A percentile compares a stretch with the other conserved stretches of the same genome.
These are phyloP conservation scores for Amaranthus tricolor DNA, from an alignment of 179 eudicot genomes.

Conservation along the genomic window DNA sequence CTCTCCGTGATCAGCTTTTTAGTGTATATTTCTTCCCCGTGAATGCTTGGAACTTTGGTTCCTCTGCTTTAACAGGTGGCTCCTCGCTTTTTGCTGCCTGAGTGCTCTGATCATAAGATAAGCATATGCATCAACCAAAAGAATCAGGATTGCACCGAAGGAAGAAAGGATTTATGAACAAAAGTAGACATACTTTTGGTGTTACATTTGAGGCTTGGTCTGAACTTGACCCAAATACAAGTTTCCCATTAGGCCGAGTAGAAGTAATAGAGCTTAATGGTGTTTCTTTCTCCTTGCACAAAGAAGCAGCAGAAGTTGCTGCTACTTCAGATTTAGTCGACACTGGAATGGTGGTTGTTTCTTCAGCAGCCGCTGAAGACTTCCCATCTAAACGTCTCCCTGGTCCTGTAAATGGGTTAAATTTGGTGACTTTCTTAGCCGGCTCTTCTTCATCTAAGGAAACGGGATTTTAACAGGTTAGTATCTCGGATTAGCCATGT, in stretches of 20 bases:
- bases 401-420: slow-evolving; percentile 36
- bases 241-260: slow-evolving; percentile 26
- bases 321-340: slow-evolving; percentile 21
- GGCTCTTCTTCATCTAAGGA: slow-evolving; percentile 31
- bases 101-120: slow-evolving; percentile 17
- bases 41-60: slow-evolving; percentile 40
- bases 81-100: slow-evolving; percentile 19
- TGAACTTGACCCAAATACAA: slow-evolving; percentile 34
- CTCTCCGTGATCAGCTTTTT: slow-evolving; percentile 19
- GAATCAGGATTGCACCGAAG: not conserved
- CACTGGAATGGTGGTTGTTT: slow-evolving; percentile 10
- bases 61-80: slow-evolving; percentile 28
- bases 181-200: slow-evolving; percentile 22
- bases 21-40: slow-evolving; percentile 37
- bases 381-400: slow-evolving; percentile 41
- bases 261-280: slow-evolving; percentile 22
- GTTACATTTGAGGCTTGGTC: slow-evolving; percentile 18
- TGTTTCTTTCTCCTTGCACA: slow-evolving; percentile 22
- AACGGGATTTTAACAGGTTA: not conserved
- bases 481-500: not conserved
- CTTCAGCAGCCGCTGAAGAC: slow-evolving; percentile 23
- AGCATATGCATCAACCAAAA: not conserved
- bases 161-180: not conserved
- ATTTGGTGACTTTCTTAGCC: slow-evolving; percentile 28
- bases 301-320: slow-evolving; percentile 22